Evolutionary conservation across 2,329 filamentous ascomycete species (phyloP).

Genomic region (Saccharata proteae): DNA sequence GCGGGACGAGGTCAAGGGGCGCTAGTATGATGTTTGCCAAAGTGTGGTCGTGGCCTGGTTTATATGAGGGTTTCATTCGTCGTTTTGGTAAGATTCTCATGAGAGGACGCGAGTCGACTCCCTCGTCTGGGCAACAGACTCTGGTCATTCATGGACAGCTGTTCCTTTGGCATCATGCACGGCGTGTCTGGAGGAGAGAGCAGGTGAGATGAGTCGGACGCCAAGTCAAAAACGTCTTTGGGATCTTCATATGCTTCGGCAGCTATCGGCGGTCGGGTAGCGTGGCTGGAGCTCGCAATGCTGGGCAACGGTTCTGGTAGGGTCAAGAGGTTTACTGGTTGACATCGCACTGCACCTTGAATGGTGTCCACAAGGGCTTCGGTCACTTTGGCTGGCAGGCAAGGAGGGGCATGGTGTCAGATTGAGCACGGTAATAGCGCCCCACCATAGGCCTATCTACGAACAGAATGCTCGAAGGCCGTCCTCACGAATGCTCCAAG

Average conservation of each 20-base stretch:
- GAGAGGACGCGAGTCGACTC: slow-evolving; percentile 64
- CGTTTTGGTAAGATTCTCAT: slow-evolving; percentile 62
- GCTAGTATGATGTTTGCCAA: no score
- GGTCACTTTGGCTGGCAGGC: no score
- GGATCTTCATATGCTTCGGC: slow-evolving; percentile 30
- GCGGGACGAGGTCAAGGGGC: no score
- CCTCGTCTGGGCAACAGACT: slow-evolving; percentile 59
- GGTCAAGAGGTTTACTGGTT: slow-evolving; percentile 12
- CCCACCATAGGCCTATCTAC: slow-evolving; percentile 24
- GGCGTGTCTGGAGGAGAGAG: slow-evolving; percentile 32
- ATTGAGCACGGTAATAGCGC: slow-evolving; percentile 27
- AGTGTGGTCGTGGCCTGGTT: slow-evolving; percentile 38
- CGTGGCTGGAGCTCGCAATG: slow-evolving; percentile 18
- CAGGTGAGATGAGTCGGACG: slow-evolving; percentile 39
- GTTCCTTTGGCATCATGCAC: slow-evolving; percentile 29
- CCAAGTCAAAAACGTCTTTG: slow-evolving; percentile 38
- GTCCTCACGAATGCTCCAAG: slow-evolving; percentile 18
- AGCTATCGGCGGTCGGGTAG: slow-evolving; percentile 2
- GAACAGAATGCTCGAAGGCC: slow-evolving; percentile 35
- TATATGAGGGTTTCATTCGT: slow-evolving; percentile 61
- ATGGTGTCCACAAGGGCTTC: slow-evolving; percentile 18
- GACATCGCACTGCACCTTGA: slow-evolving; percentile 15
- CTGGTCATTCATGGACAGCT: slow-evolving; percentile 51
- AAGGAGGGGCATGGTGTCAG: no score
- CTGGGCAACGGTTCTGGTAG: slow-evolving; percentile 20